These are phyloP conservation scores for Coleophoma cylindrospora DNA, from an alignment of 2,329 filamentous ascomycete species.

Conservation along the genomic window DNA sequence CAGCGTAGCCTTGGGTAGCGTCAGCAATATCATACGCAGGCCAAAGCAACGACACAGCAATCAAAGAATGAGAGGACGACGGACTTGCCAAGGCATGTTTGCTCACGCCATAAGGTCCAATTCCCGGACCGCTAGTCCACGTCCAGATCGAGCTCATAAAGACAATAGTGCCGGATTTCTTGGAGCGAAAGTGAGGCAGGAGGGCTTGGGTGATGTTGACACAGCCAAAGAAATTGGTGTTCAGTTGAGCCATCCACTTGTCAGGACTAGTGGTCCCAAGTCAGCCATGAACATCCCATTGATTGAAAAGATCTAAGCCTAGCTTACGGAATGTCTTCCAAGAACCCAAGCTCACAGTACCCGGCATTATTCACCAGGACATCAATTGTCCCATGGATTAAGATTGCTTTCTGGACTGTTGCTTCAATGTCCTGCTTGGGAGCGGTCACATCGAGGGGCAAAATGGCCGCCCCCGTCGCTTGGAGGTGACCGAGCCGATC, in stretches of 20 bases:
- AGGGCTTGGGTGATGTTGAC: constrained; percentile 42
- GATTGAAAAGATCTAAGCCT: background rate
- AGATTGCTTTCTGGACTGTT: constrained; percentile 27
- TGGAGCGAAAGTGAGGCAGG: constrained; percentile 38
- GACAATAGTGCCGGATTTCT: constrained; percentile 27
- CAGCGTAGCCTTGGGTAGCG: constrained; percentile 4
- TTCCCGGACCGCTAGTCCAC: constrained; percentile 2
- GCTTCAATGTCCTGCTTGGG: constrained; percentile 30
- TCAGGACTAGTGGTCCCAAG: background rate
- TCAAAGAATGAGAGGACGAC: background rate
- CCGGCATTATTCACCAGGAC: constrained; percentile 31
- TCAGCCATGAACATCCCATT: background rate
- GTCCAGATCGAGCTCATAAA: constrained; percentile 10
- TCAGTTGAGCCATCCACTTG: constrained; percentile 27
- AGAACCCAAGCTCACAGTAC: constrained; percentile 15
- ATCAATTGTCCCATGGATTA: constrained; percentile 24
- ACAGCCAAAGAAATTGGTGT: constrained; percentile 49
- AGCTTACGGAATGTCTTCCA: constrained; percentile 23
- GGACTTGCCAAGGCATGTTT: constrained; percentile 11
- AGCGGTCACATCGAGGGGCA: constrained; percentile 42
- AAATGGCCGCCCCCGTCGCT: constrained; percentile 34
- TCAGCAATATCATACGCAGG: background rate
- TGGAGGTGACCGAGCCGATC: constrained; percentile 30
- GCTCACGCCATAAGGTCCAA: constrained; percentile 5
- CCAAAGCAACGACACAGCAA: background rate